Percentiles rank a stretch among this genome's conserved stretches.
Conservation (phyloP, 495 filamentous ascomycete species). For the Xylaria grammica region DNA sequence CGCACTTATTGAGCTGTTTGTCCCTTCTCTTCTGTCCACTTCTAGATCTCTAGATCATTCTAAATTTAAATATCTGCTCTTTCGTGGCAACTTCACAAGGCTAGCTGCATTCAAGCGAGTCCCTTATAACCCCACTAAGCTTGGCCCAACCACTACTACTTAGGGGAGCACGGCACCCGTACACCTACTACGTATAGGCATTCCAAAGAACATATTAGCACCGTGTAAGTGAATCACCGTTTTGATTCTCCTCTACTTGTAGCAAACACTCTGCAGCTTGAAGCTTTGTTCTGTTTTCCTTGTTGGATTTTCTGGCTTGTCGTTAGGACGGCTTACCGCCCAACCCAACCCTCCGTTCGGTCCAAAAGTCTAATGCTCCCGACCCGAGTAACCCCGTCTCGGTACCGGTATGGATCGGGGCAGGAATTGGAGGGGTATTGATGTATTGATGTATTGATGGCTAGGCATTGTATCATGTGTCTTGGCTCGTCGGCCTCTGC, state of each 20-base stretch:
- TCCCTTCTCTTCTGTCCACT: not conserved
- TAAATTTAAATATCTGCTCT: not conserved
- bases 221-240: conserved; percentile 14
- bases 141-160: not conserved
- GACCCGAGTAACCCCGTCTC: not conserved
- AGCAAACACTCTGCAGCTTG: not conserved
- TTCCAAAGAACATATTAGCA: not conserved
- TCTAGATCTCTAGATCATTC: not conserved
- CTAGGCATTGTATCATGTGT: not conserved
- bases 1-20: not conserved
- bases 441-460: not conserved
- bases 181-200: not conserved
- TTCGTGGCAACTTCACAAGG: not conserved
- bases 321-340: too few relatives aligned
- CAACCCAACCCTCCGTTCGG: too few relatives aligned
- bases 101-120: not conserved
- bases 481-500: not conserved
- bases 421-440: not conserved
- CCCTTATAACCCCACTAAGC: not conserved
- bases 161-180: too few relatives aligned
- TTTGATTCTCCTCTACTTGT: not conserved
- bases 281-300: not conserved
- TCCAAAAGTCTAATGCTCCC: too few relatives aligned
- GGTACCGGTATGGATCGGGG: not conserved
- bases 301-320: not conserved